Percentiles rank a stretch among this genome's conserved stretches.
phyloP scores from a whole-genome alignment of 179 eudicot genomes.

The Spinacia oleracea region DNA sequence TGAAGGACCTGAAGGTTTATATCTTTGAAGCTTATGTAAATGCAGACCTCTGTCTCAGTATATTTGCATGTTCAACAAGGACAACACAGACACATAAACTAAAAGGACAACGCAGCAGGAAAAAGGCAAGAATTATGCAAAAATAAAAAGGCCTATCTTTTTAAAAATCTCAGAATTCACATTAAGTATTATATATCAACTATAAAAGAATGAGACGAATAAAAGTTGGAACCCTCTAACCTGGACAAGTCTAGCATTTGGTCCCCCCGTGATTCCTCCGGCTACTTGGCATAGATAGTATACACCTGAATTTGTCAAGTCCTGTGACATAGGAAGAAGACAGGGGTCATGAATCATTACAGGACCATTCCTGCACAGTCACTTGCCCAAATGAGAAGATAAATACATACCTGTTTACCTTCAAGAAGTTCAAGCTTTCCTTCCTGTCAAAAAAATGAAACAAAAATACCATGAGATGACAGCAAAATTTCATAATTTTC shows the following conservation, averaged over 20 bases:
- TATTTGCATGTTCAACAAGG: background rate
- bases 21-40: background rate
- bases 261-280: conserved; percentile 62
- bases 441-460: conserved; percentile 51
- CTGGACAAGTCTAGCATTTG: conserved; percentile 49
- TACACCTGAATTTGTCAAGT: conserved; percentile 79
- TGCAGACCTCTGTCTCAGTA: background rate
- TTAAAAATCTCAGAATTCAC: background rate
- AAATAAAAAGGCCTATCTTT: background rate
- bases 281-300: conserved; percentile 88
- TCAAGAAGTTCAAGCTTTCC: conserved; percentile 84
- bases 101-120: background rate
- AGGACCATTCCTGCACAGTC: background rate
- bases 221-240: conserved; percentile 30
- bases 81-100: background rate
- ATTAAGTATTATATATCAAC: background rate
- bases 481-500: background rate
- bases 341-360: background rate
- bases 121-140: background rate
- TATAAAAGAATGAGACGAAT: background rate
- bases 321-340: conserved; percentile 44
- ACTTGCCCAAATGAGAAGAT: conserved; percentile 10
- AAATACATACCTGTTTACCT: conserved; percentile 63
- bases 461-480: conserved; percentile 11
- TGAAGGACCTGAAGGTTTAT: background rate